Percentiles rank a stretch among this genome's conserved stretches.
Conservation (phyloP, 2,329 filamentous ascomycete genomes). For the Xylariaceae sp. region DNA sequence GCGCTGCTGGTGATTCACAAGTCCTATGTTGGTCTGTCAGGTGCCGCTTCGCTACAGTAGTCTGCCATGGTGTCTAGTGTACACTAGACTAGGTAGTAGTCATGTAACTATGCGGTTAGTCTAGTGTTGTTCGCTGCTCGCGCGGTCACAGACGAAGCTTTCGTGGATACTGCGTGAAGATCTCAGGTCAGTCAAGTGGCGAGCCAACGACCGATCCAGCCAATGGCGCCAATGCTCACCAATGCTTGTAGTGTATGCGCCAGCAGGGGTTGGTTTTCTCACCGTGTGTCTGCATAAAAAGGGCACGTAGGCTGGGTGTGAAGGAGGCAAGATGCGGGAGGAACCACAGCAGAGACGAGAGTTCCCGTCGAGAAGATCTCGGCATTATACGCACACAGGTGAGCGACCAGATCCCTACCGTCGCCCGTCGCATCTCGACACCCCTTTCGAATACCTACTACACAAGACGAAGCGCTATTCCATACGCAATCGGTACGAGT, state of each 20-base stretch:
- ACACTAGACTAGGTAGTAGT: neutral
- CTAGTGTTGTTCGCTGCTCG: slow-evolving; percentile 7
- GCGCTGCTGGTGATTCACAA: slow-evolving; percentile 8
- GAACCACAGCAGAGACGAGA: slow-evolving; percentile 6
- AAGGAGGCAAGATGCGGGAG: slow-evolving; percentile 7
- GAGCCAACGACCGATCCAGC: slow-evolving; percentile 28
- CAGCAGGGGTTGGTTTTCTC: slow-evolving; percentile 28
- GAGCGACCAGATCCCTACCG: slow-evolving; percentile 16
- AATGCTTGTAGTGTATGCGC: slow-evolving; percentile 22
- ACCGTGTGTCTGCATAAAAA: slow-evolving; percentile 23
- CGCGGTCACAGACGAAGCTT: slow-evolving; percentile 27
- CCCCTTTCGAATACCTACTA: neutral
- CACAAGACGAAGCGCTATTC: neutral
- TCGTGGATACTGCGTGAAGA: slow-evolving; percentile 25
- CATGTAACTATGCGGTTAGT: slow-evolving; percentile 1
- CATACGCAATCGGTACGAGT: no score
- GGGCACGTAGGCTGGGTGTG: slow-evolving; percentile 22
- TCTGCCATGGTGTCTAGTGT: slow-evolving; percentile 6
- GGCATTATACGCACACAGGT: slow-evolving; percentile 1
- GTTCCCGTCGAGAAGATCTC: neutral
- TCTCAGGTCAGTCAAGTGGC: slow-evolving; percentile 32
- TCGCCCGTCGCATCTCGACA: slow-evolving; percentile 22
- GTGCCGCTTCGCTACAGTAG: slow-evolving; percentile 19
- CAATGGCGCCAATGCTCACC: slow-evolving; percentile 22
- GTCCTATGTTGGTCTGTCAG: slow-evolving; percentile 21